These are phyloP conservation scores for Yamadazyma triangularis DNA, from an alignment of 1,139 yeast genomes.

Conservation along the genomic window DNA sequence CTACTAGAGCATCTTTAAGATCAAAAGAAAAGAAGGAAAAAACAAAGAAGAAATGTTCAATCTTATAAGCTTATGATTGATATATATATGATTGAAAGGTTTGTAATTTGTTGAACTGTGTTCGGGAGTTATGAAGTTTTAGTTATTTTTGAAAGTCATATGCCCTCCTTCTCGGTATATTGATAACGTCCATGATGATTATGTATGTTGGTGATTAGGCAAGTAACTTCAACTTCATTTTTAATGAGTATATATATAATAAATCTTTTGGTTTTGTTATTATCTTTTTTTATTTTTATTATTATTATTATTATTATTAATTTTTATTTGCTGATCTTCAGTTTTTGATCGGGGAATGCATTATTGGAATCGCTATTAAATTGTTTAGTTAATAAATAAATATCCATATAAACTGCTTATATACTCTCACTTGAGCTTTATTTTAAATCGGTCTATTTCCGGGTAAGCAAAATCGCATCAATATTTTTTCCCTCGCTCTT, in stretches of 20 bases:
- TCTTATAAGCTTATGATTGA: conserved; percentile 45
- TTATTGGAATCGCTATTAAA: not conserved
- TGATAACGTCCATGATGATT: too few species aligned
- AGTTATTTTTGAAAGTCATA: not conserved
- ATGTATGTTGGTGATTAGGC: too few species aligned
- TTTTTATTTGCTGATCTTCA: not conserved
- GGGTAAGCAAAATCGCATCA: not conserved
- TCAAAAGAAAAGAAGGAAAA: conserved; percentile 55
- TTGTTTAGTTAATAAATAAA: not conserved
- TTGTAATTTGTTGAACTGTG: too few species aligned
- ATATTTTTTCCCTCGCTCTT: not conserved
- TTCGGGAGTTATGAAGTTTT: not conserved
- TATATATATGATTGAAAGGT: too few species aligned
- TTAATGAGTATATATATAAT: too few species aligned
- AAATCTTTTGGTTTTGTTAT: not conserved
- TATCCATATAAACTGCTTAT: too few species aligned
- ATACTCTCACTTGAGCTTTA: not conserved
- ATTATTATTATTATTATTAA: too few species aligned
- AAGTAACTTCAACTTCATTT: not conserved
- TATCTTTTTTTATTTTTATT: not conserved
- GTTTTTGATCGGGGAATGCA: not conserved
- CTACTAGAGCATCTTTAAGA: conserved; percentile 81
- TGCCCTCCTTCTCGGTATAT: too few species aligned
- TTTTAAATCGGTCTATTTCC: not conserved
- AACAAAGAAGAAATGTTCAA: conserved; percentile 56